These are phyloP conservation scores for Cladorrhinum sp. DNA, from an alignment of 2,329 filamentous ascomycete genomes.

Conservation along the genomic window DNA sequence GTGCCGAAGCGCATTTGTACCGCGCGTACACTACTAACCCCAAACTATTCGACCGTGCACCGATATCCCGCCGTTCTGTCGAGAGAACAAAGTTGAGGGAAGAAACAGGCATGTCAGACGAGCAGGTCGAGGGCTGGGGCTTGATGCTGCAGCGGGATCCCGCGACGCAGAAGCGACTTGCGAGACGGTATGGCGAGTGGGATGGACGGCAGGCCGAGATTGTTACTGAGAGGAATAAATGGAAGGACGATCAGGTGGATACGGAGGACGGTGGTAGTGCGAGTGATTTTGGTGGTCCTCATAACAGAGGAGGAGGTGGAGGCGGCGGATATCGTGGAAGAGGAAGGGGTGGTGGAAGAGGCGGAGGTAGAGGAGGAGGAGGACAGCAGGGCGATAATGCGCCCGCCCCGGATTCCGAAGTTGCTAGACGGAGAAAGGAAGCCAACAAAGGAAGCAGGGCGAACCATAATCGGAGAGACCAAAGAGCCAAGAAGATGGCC, in stretches of 20 bases:
- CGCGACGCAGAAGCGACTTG: conserved; percentile 64
- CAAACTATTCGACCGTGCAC: conserved; percentile 67
- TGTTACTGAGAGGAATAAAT: conserved; percentile 57
- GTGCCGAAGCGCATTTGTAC: conserved; percentile 71
- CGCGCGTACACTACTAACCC: conserved; percentile 64
- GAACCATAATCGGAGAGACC: conserved; percentile 82
- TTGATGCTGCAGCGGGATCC: conserved; percentile 78
- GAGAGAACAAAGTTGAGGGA: conserved; percentile 63
- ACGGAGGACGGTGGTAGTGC: conserved; percentile 44
- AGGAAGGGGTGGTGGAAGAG: conserved; percentile 33
- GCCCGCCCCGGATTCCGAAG: conserved; percentile 66
- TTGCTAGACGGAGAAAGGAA: conserved; percentile 73
- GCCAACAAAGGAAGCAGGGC: conserved; percentile 76
- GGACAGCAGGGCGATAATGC: conserved; percentile 58
- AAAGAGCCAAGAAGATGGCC: conserved; percentile 63
- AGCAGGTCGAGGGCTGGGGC: conserved; percentile 91
- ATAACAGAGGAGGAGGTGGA: conserved; percentile 46
- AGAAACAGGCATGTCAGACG: conserved; percentile 86
- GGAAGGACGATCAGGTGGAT: conserved; percentile 16
- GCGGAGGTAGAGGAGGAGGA: conserved; percentile 46
- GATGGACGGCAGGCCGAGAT: conserved; percentile 64
- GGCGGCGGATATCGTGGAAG: conserved; percentile 36
- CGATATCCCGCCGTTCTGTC: conserved; percentile 63
- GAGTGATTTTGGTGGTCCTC: conserved; percentile 41
- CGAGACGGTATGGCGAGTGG: conserved; percentile 66